Evolutionary conservation across 495 filamentous ascomycete species (phyloP).

Genomic region (Sabuloglossum arenarium): DNA sequence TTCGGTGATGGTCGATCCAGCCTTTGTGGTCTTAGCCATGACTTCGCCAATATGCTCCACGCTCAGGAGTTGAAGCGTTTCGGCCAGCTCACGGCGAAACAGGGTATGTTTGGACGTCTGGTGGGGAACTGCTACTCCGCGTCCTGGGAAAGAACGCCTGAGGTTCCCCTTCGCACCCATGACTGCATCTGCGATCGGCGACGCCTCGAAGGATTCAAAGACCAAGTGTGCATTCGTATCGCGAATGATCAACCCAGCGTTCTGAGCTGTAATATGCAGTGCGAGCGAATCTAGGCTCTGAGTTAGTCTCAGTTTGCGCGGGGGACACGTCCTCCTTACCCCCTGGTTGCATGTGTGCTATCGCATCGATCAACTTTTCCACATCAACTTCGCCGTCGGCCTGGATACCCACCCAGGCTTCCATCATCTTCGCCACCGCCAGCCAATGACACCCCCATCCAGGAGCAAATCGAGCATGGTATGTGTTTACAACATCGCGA

Average conservation of each 20-base stretch:
- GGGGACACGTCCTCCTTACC: background rate
- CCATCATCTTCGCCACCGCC: background rate
- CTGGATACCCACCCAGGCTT: background rate
- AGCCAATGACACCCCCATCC: background rate
- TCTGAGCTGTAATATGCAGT: background rate
- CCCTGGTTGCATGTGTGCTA: background rate
- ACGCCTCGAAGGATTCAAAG: background rate
- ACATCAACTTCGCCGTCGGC: background rate
- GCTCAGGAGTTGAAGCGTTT: background rate
- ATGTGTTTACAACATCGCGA: background rate
- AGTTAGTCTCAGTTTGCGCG: background rate
- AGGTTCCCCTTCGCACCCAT: background rate
- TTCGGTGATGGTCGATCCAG: background rate
- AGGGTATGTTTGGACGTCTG: background rate
- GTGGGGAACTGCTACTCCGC: background rate
- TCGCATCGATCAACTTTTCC: background rate
- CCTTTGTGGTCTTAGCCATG: background rate
- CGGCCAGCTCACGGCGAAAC: background rate
- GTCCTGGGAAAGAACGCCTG: background rate
- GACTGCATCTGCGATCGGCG: background rate
- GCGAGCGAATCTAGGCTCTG: background rate
- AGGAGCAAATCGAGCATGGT: background rate
- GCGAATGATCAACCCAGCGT: background rate
- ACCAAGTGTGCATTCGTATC: background rate
- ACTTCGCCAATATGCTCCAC: background rate